Conservation (phyloP, 2,329 filamentous ascomycete species). For the Monilinia vaccinii-corymbosi region DNA sequence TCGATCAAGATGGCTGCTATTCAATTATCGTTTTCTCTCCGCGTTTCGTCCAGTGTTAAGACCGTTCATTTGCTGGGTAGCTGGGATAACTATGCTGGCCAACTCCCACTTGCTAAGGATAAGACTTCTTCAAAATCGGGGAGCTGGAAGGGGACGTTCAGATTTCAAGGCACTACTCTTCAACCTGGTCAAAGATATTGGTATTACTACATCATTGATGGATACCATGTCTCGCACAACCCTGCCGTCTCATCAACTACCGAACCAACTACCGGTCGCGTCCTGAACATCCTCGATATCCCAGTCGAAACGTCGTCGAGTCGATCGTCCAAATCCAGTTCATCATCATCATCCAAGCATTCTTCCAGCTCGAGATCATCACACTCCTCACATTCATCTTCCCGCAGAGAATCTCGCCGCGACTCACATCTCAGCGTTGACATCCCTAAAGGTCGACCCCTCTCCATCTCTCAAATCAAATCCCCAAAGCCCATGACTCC, state of each 20-base stretch:
- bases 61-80: conserved; percentile 95
- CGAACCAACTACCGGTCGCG: conserved; percentile 93
- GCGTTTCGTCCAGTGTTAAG: conserved; percentile 93
- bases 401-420: conserved; percentile 32
- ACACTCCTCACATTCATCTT: conserved; percentile 35
- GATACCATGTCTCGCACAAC: conserved; percentile 96
- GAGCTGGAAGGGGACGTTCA: conserved; percentile 93
- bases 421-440: conserved; percentile 47
- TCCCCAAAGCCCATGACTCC: conserved; percentile 85
- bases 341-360: conserved; percentile 31
- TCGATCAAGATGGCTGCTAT: conserved; percentile 69
- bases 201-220: conserved; percentile 99
- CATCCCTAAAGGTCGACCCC: conserved; percentile 78
- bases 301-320: conserved; percentile 45
- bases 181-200: conserved; percentile 91
- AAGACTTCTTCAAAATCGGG: conserved; percentile 73
- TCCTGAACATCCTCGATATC: conserved; percentile 95
- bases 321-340: conserved; percentile 35
- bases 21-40: conserved; percentile 91
- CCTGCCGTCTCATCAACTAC: conserved; percentile 80
- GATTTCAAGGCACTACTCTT: conserved; percentile 81
- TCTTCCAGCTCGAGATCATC: conserved; percentile 31
- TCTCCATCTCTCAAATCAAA: conserved; percentile 82
- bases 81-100: conserved; percentile 94
- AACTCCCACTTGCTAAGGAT: conserved; percentile 91